Evolutionary conservation across 164 flowering plant species (phyloP), one percentile per base, ranked within the genome.

Genomic region (Protea cynaroides): DNA sequence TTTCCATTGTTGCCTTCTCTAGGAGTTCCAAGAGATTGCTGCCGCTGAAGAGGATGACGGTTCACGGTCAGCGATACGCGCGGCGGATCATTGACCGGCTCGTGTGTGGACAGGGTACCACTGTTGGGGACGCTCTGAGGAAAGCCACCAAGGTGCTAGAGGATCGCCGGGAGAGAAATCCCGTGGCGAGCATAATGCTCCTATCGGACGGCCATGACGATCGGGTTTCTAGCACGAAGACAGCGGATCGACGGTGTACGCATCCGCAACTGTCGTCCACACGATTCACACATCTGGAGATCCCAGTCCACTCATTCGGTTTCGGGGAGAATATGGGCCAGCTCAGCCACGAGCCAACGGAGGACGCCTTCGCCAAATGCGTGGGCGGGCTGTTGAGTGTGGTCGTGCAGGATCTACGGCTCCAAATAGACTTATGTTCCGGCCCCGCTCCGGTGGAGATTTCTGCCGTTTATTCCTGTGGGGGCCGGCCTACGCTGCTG

Each of bases 371-470:
- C 61, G 81, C 94, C 2, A 86, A 83, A 61, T 83, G 96, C 71
- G 90, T 94, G 0, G 92, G 96, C 1, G 97, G 96, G 3, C 61
- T 95, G 21, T 61, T 92, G 29, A 89, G 96, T 69, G 97, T 95
- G 2, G 99, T 90, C 29, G 89, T 82, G 2, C 96, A 84, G 44
- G 97, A 95, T 40, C 75, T 90, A 15, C 65, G 83, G 10, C 64
- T 95, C 55, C 88, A 86, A 75, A 72, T 95, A 7, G 80, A 80
- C 13, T 78, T 87, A 56, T 72, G 73, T 0, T 54, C 86, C 15
- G 91, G 85, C 0, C 84, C 94, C 0, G 77, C 83, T 13, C 87
- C 84, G 6, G 87, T 82, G 0, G 96, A 87, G 67, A 84, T 95
- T 58, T 6, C 79, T 7, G 96, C 88, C 40, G 85, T 87, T 0